Percentiles rank a stretch among this genome's conserved stretches.
phyloP scores from a whole-genome alignment of 2,329 filamentous ascomycete species.

The Colletotrichum lentis region DNA sequence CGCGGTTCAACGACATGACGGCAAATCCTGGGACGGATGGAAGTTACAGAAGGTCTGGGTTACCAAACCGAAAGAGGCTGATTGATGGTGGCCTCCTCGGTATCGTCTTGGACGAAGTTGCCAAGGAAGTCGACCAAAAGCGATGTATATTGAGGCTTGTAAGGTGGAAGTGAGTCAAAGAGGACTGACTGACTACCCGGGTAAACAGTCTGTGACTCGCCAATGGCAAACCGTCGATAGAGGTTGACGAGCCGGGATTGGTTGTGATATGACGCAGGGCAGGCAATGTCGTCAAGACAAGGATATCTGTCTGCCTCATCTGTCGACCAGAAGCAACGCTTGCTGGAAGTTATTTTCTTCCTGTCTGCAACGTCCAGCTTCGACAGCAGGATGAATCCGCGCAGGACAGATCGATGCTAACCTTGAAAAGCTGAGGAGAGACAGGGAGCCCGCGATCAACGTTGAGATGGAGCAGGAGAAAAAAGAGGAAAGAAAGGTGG shows the following conservation, averaged over 20 bases:
- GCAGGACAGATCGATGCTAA: background rate
- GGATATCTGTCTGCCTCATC: background rate
- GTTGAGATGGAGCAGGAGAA: background rate
- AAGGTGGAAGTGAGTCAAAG: background rate
- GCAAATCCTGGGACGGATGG: background rate
- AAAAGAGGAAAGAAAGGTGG: background rate
- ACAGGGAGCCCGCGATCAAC: background rate
- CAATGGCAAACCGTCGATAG: constrained; percentile 9
- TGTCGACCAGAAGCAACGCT: background rate
- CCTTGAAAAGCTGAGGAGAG: background rate
- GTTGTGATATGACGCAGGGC: constrained; percentile 6
- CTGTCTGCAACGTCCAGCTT: background rate
- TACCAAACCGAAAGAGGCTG: background rate
- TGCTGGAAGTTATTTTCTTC: background rate
- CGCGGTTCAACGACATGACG: constrained; percentile 62
- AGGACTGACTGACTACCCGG: background rate
- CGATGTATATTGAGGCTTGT: background rate
- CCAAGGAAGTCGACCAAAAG: background rate
- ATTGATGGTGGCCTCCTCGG: background rate
- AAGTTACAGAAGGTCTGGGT: background rate
- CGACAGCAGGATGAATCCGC: background rate
- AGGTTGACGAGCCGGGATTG: constrained; percentile 1
- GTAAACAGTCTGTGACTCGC: background rate
- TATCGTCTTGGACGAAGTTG: background rate
- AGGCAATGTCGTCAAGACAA: background rate